Percentiles rank a stretch among this genome's conserved stretches.
Evolutionary conservation across 2,329 filamentous ascomycete genomes (phyloP).

Genomic region (Aureobasidium sp.): DNA sequence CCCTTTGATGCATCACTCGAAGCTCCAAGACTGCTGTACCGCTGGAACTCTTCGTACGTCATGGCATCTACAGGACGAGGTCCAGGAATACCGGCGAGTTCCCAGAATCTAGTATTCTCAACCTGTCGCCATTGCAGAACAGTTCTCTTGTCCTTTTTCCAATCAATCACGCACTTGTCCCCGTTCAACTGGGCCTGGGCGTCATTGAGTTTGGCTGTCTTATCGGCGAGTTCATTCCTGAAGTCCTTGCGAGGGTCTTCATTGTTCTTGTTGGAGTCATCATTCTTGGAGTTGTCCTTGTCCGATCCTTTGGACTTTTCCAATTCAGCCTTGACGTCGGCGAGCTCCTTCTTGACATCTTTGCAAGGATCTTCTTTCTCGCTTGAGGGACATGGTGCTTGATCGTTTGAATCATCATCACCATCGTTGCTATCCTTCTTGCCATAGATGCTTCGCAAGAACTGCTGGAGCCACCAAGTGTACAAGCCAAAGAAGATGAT

Average conservation of each 20-base stretch:
- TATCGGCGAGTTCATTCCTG: neutral
- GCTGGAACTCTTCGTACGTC: neutral
- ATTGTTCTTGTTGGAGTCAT: neutral
- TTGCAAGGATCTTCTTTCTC: neutral
- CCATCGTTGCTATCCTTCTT: neutral
- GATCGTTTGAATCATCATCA: neutral
- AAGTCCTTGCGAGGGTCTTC: neutral
- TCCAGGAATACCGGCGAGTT: neutral
- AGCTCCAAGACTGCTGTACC: too few relatives aligned
- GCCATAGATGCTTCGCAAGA: neutral
- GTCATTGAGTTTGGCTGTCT: neutral
- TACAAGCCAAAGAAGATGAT: neutral
- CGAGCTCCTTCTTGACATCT: slow-evolving; percentile 3
- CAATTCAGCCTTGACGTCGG: neutral
- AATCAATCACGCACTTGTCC: neutral
- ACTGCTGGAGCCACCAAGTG: neutral
- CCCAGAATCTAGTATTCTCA: neutral
- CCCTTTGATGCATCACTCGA: too few relatives aligned
- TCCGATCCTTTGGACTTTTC: neutral
- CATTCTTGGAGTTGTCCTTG: neutral
- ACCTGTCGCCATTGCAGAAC: neutral
- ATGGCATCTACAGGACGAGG: neutral
- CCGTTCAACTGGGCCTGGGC: neutral
- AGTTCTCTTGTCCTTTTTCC: neutral
- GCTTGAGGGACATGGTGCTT: neutral